phyloP scores from a whole-genome alignment of 2,329 filamentous ascomycete species.

The Colletotrichum higginsianum region DNA sequence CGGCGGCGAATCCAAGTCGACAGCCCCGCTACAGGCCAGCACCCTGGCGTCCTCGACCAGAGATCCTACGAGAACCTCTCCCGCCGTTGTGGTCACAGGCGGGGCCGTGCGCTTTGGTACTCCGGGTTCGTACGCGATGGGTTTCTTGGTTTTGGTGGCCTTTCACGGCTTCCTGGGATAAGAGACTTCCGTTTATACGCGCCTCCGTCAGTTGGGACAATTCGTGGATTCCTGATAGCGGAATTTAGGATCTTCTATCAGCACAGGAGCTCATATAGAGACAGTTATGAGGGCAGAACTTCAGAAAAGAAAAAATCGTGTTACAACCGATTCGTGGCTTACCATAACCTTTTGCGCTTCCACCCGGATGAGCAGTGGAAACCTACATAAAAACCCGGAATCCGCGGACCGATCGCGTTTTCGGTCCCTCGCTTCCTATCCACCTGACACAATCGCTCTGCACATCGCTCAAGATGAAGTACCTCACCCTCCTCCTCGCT shows the following conservation, averaged over 20 bases:
- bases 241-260: neutral
- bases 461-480: neutral
- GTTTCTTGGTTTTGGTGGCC: neutral
- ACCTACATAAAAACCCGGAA: neutral
- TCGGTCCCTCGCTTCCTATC: neutral
- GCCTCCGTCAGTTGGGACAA: too few species aligned
- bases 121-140: neutral
- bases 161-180: neutral
- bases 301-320: too few species aligned
- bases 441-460: too few species aligned
- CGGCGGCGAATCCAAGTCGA: slow-evolving; percentile 7
- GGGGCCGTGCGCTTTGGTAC: neutral
- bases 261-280: neutral
- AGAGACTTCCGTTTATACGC: neutral
- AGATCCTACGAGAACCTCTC: slow-evolving; percentile 6
- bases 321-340: neutral
- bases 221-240: neutral
- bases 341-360: neutral
- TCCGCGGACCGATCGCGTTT: too few species aligned
- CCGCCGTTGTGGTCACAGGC: neutral
- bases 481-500: neutral
- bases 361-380: slow-evolving; percentile 4
- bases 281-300: too few species aligned
- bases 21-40: neutral
- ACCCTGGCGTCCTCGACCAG: neutral